A percentile compares a stretch with the other conserved stretches of the same genome.
These are phyloP conservation scores for Dendryphion nanum DNA, from an alignment of 2,329 filamentous ascomycete genomes.

Conservation along the genomic window DNA sequence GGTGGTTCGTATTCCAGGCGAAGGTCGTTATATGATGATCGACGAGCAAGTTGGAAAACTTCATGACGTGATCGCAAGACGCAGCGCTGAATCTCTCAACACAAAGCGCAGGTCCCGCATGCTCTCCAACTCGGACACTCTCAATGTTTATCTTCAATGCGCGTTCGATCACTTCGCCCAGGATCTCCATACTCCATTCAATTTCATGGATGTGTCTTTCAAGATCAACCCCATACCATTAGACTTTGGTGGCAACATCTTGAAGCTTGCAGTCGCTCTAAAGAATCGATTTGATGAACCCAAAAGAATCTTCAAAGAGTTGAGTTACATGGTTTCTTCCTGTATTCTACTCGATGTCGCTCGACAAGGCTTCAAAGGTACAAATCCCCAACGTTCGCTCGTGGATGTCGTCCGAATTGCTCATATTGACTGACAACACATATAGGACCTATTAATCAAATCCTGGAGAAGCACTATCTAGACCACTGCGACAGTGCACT, in stretches of 20 bases:
- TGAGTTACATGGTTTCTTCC: slow-evolving; percentile 51
- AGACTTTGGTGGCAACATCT: slow-evolving; percentile 52
- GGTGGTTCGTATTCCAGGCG: slow-evolving; percentile 5
- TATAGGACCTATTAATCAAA: slow-evolving; percentile 32
- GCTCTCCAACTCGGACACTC: slow-evolving; percentile 46
- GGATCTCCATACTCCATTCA: slow-evolving; percentile 48
- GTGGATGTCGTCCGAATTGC: neutral
- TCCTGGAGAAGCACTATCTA: slow-evolving; percentile 42
- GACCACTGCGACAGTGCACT: slow-evolving; percentile 45
- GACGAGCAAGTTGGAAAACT: slow-evolving; percentile 50
- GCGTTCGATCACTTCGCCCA: slow-evolving; percentile 53
- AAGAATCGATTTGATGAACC: slow-evolving; percentile 24
- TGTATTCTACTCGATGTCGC: slow-evolving; percentile 51
- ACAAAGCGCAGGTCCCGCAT: slow-evolving; percentile 48
- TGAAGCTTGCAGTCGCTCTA: slow-evolving; percentile 48
- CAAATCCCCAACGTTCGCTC: neutral
- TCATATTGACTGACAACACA: neutral
- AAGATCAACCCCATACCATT: slow-evolving; percentile 47
- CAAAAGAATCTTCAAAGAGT: slow-evolving; percentile 41
- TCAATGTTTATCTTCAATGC: slow-evolving; percentile 49
- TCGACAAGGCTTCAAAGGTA: slow-evolving; percentile 20
- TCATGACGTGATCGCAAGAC: slow-evolving; percentile 41
- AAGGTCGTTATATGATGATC: slow-evolving; percentile 8
- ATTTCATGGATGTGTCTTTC: slow-evolving; percentile 51
- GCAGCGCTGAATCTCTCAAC: slow-evolving; percentile 38